phyloP scores from a whole-genome alignment of 805 yeast genomes.

The Isabelozyma gotoi region DNA sequence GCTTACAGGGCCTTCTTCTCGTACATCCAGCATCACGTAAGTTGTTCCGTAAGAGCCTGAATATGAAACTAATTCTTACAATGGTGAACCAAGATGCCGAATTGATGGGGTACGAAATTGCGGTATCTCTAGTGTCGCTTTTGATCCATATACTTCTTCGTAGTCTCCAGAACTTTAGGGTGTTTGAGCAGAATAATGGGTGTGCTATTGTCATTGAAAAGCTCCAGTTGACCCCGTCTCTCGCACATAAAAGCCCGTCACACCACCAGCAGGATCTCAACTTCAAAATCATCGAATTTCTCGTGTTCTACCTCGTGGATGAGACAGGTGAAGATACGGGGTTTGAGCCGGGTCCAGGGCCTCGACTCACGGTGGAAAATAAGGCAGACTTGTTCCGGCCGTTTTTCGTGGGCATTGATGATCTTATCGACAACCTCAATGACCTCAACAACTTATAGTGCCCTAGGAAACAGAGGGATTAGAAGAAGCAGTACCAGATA shows the following conservation, averaged over 20 bases:
- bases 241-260: slow-evolving; percentile 1
- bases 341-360: slow-evolving; percentile 7
- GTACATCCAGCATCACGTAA: slow-evolving; percentile 56
- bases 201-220: slow-evolving; percentile 49
- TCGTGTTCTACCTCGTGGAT: slow-evolving; percentile 67
- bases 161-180: slow-evolving; percentile 54
- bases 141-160: slow-evolving; percentile 59
- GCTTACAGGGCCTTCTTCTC: slow-evolving; percentile 60
- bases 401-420: slow-evolving; percentile 41
- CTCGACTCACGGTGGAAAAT: slow-evolving; percentile 12
- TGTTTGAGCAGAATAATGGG: slow-evolving; percentile 59
- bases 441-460: slow-evolving; percentile 25
- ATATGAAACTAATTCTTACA: slow-evolving; percentile 34
- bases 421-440: slow-evolving; percentile 33
- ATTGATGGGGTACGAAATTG: slow-evolving; percentile 9
- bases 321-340: slow-evolving; percentile 28
- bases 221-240: slow-evolving; percentile 23
- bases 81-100: neutral
- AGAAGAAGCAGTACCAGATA: too few species aligned
- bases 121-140: slow-evolving; percentile 47
- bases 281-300: slow-evolving; percentile 64
- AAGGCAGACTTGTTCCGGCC: slow-evolving; percentile 35
- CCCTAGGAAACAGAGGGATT: too few species aligned
- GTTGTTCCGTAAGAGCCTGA: slow-evolving; percentile 42
- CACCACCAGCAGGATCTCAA: slow-evolving; percentile 49